Conservation (phyloP, 1,284 basidiomycete genomes). For the Ceratobasidium sp. region DNA sequence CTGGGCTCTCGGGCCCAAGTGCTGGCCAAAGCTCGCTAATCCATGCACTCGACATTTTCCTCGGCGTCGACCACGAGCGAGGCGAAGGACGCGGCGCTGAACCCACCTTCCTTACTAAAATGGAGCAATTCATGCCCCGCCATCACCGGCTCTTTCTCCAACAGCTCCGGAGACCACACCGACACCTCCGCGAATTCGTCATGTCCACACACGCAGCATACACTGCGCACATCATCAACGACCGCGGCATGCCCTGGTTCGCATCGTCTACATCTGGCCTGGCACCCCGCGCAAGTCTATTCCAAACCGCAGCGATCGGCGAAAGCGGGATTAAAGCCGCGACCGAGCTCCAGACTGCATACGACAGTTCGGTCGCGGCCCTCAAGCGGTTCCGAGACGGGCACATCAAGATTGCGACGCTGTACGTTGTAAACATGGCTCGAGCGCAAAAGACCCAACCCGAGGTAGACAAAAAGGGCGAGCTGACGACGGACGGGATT, state of each 20-base stretch:
- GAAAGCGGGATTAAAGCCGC: conserved; percentile 45
- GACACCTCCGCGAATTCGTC: conserved; percentile 68
- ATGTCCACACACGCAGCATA: conserved; percentile 41
- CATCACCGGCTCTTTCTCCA: conserved; percentile 89
- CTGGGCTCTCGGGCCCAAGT: conserved; percentile 84
- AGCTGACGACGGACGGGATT: conserved; percentile 63
- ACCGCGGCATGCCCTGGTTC: conserved; percentile 52
- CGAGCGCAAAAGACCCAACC: conserved; percentile 55
- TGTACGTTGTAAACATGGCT: conserved; percentile 82
- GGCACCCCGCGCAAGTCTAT: conserved; percentile 36
- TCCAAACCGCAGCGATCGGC: conserved; percentile 50
- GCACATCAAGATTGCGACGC: conserved; percentile 86
- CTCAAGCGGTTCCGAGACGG: conserved; percentile 86
- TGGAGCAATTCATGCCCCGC: conserved; percentile 91
- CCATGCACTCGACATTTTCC: conserved; percentile 80
- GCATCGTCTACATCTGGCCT: conserved; percentile 53
- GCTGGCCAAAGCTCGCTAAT: conserved; percentile 86
- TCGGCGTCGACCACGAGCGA: conserved; percentile 79
- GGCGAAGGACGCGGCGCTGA: conserved; percentile 55
- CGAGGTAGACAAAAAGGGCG: conserved; percentile 42
- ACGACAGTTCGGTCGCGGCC: conserved; percentile 77
- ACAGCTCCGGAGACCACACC: conserved; percentile 74
- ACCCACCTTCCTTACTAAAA: conserved; percentile 75
- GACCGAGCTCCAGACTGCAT: conserved; percentile 57
- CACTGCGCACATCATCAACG: conserved; percentile 12